These are phyloP conservation scores for Rutstroemia sp. DNA, from an alignment of 2,329 filamentous ascomycete species.

Conservation along the genomic window DNA sequence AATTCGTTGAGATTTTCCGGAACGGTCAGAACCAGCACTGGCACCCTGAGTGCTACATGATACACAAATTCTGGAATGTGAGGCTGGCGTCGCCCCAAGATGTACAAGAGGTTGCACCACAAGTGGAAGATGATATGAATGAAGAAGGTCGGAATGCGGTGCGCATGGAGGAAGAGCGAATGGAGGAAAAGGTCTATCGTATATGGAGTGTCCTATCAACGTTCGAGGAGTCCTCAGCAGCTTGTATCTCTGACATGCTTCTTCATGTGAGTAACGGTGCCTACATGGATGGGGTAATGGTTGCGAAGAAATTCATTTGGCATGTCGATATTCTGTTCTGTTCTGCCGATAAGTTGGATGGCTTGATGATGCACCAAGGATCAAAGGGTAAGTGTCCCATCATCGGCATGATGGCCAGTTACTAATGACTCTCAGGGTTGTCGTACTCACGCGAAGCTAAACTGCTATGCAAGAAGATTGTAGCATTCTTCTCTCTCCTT, in stretches of 20 bases:
- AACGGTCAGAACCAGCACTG: constrained; percentile 98
- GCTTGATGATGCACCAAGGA: constrained; percentile 57
- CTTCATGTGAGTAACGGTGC: constrained; percentile 96
- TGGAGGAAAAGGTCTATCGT: constrained; percentile 95
- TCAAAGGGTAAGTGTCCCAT: constrained; percentile 60
- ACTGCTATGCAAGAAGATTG: constrained; percentile 98
- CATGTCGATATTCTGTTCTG: constrained; percentile 91
- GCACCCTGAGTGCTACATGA: constrained; percentile 99
- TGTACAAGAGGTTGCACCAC: constrained; percentile 35
- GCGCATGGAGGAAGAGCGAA: constrained; percentile 79
- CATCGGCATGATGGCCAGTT: neutral
- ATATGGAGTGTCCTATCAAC: constrained; percentile 98
- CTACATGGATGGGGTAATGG: constrained; percentile 89
- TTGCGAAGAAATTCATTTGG: constrained; percentile 92
- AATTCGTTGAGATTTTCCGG: constrained; percentile 97
- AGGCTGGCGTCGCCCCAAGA: constrained; percentile 50
- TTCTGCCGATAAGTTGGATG: constrained; percentile 79
- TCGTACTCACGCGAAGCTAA: constrained; percentile 96
- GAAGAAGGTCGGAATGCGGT: constrained; percentile 68
- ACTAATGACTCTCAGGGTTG: constrained; percentile 48
- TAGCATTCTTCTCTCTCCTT: constrained; percentile 91
- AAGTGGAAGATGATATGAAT: constrained; percentile 46
- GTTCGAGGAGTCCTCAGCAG: constrained; percentile 95
- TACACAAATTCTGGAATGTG: constrained; percentile 99
- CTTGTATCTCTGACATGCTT: constrained; percentile 98